These are phyloP conservation scores for Daucus carota DNA, from an alignment of 129 eudicot genomes.

Conservation along the genomic window DNA sequence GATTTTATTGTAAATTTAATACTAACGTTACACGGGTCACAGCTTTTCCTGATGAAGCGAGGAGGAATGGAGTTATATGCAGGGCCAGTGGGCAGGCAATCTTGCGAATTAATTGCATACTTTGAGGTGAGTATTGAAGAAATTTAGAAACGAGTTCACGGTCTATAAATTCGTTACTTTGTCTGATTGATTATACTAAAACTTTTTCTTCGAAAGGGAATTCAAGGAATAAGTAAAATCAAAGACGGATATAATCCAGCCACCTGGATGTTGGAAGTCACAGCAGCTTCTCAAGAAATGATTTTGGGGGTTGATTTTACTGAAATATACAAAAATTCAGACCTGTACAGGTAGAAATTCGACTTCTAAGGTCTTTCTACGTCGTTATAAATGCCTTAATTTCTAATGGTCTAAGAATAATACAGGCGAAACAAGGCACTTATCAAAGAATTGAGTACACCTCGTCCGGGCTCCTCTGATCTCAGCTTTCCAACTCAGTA, in stretches of 20 bases:
- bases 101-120: conserved; percentile 5
- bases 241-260: conserved; percentile 28
- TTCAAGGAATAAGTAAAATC: conserved; percentile 18
- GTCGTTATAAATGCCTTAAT: not conserved
- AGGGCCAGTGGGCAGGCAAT: conserved; percentile 7
- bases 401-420: not conserved
- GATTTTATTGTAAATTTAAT: not conserved
- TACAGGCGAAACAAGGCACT: conserved; percentile 9
- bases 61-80: conserved; percentile 11
- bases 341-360: conserved; percentile 12
- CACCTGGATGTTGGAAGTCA: conserved; percentile 33
- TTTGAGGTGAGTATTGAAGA: conserved; percentile 9
- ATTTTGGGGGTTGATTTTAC: conserved; percentile 24
- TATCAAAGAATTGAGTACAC: conserved; percentile 2
- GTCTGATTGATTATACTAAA: not conserved
- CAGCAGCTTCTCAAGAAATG: conserved; percentile 22
- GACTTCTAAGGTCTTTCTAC: not conserved
- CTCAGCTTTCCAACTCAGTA: conserved; percentile 21
- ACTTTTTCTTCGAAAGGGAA: not conserved
- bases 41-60: conserved; percentile 10
- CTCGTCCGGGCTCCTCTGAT: conserved; percentile 1
- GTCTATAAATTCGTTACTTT: not conserved
- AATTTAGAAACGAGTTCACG: not conserved
- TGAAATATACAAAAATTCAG: conserved; percentile 21
- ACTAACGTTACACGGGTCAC: not conserved